phyloP scores from a whole-genome alignment of 2,329 filamentous ascomycete species.

The Paecilomyces sp. region DNA sequence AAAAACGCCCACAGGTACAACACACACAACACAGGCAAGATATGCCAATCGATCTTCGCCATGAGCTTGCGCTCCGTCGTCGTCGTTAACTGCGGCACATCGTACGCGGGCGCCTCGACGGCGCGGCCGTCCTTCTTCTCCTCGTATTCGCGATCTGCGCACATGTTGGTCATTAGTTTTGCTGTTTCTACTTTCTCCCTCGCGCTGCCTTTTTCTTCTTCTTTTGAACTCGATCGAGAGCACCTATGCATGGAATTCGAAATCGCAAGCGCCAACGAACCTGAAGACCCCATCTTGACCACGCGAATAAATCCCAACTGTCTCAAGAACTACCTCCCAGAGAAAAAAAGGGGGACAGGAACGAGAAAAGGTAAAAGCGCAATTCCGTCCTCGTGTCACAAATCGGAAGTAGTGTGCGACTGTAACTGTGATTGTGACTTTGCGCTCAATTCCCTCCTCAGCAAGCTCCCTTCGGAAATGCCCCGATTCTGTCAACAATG shows the following conservation, averaged over 20 bases:
- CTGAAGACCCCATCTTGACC: neutral
- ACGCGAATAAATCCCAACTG: neutral
- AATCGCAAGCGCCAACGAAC: neutral
- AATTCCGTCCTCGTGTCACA: neutral
- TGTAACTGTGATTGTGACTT: neutral
- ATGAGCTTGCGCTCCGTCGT: conserved; percentile 56
- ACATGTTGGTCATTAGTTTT: neutral
- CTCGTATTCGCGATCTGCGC: neutral
- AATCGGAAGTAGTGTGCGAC: neutral
- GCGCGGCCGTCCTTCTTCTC: neutral
- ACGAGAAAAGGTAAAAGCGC: neutral
- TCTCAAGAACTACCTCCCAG: too few relatives aligned
- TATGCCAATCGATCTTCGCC: conserved; percentile 61
- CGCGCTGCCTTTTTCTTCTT: too few relatives aligned
- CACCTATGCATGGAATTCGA: neutral
- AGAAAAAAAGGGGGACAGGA: too few relatives aligned
- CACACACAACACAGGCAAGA: conserved; percentile 66
- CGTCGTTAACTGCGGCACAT: conserved; percentile 14
- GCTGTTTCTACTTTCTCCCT: neutral
- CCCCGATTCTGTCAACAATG: too few relatives aligned
- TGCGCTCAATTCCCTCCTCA: neutral
- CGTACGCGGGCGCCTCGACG: neutral
- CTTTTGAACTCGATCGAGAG: too few relatives aligned
- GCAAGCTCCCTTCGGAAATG: neutral
- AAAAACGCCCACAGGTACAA: conserved; percentile 66